Percentiles rank a stretch among this genome's conserved stretches.
phyloP scores from a whole-genome alignment of 257 asterid genomes.

The Jacaranda mimosifolia region DNA sequence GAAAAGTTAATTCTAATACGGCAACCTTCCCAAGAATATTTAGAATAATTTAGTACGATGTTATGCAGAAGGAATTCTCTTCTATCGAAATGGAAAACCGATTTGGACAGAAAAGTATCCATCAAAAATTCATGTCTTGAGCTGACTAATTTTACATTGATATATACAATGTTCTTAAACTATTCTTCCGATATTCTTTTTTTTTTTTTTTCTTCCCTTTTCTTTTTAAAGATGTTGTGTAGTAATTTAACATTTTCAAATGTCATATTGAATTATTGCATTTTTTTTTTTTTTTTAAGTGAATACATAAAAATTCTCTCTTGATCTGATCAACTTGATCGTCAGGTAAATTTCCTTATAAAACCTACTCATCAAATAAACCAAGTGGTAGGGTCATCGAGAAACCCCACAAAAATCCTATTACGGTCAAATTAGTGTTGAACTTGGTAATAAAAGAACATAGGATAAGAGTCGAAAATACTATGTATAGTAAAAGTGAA shows the following conservation, averaged over 20 bases:
- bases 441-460: no score
- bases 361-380: no score
- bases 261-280: neutral
- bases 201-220: no score
- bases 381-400: no score
- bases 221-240: neutral
- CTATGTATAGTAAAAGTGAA: no score
- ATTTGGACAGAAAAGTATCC: slow-evolving; percentile 43
- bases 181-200: neutral
- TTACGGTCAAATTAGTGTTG: no score
- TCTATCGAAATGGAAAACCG: slow-evolving; percentile 33
- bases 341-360: no score
- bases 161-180: neutral
- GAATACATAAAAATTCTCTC: no score
- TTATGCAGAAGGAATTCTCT: slow-evolving; percentile 37
- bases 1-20: slow-evolving; percentile 1
- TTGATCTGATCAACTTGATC: no score
- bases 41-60: slow-evolving; percentile 28
- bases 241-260: neutral
- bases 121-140: neutral
- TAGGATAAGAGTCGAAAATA: no score
- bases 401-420: no score
- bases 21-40: slow-evolving; percentile 5
- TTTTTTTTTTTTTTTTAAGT: no score
- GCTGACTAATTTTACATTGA: slow-evolving; percentile 23